A percentile compares a stretch with the other conserved stretches of the same genome.
Evolutionary conservation across 371 early-diverging fungal genomes (phyloP).

Genomic region (Apophysomyces variabilis): DNA sequence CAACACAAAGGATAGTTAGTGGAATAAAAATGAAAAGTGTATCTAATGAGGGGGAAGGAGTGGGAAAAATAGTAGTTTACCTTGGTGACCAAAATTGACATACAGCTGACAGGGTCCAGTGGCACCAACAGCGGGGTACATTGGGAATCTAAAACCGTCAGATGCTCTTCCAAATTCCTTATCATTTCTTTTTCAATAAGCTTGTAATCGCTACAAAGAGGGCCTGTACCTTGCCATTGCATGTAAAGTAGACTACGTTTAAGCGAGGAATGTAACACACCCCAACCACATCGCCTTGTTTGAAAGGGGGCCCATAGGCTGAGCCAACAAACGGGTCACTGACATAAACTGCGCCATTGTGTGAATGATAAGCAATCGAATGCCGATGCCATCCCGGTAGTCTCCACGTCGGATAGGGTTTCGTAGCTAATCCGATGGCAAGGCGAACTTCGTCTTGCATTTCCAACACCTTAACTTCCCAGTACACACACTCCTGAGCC

Average conservation of each 20-base stretch:
- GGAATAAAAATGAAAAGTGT: too few relatives aligned
- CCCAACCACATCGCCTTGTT: constrained; percentile 74
- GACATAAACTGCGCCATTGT: constrained; percentile 56
- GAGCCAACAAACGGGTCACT: constrained; percentile 67
- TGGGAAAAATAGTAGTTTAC: constrained; percentile 13
- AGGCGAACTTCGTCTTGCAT: constrained; percentile 43
- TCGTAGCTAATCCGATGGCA: constrained; percentile 66
- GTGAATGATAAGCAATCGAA: constrained; percentile 71
- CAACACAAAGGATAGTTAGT: too few relatives aligned
- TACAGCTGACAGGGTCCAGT: constrained; percentile 57
- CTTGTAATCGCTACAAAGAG: neutral
- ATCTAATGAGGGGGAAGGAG: constrained; percentile 21
- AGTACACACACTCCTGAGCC: constrained; percentile 68
- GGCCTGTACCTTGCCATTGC: constrained; percentile 61
- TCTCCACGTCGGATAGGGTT: constrained; percentile 65
- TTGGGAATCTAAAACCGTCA: constrained; percentile 51
- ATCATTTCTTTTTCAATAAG: neutral
- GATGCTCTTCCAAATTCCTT: constrained; percentile 55
- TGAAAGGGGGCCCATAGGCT: constrained; percentile 61
- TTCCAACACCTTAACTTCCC: constrained; percentile 72
- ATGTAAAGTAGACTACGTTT: constrained; percentile 74
- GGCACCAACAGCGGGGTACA: constrained; percentile 59
- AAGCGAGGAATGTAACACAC: constrained; percentile 68
- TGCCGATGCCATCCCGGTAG: constrained; percentile 65
- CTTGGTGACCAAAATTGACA: constrained; percentile 60